These are phyloP conservation scores for Mycena vitilis DNA, from an alignment of 768 basidiomycete species.

Conservation along the genomic window DNA sequence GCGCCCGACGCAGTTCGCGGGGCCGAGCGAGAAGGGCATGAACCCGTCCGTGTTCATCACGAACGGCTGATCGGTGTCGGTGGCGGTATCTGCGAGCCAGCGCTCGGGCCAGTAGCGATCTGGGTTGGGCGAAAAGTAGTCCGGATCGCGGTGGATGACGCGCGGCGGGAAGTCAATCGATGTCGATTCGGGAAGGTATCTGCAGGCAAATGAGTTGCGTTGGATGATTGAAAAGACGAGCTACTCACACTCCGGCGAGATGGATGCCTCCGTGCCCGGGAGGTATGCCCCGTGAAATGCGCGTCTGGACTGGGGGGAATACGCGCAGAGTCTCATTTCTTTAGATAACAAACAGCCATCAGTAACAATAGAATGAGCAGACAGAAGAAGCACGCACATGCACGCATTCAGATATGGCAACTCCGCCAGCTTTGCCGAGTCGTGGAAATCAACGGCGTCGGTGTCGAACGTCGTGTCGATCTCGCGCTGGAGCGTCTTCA, in stretches of 20 bases:
- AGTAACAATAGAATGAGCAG: not conserved
- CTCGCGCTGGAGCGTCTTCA: slow-evolving; percentile 9
- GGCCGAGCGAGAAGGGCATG: slow-evolving; percentile 56
- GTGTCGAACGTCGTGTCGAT: not conserved
- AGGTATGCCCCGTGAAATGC: slow-evolving; percentile 9
- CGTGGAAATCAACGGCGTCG: not conserved
- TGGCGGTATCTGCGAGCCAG: slow-evolving; percentile 42
- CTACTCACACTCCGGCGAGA: slow-evolving; percentile 12
- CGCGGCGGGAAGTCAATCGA: not conserved
- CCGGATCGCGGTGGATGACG: slow-evolving; percentile 57
- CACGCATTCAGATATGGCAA: slow-evolving; percentile 5
- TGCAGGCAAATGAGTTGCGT: not conserved
- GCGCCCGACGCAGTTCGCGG: slow-evolving; percentile 55
- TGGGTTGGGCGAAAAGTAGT: slow-evolving; percentile 59
- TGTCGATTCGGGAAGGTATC: not conserved
- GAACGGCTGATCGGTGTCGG: not conserved
- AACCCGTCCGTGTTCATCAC: slow-evolving; percentile 35
- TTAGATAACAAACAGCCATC: not conserved
- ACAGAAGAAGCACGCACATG: not conserved
- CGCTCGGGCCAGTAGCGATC: slow-evolving; percentile 56
- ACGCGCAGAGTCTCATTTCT: slow-evolving; percentile 17
- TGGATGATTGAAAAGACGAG: not conserved
- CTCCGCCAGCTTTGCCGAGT: not conserved
- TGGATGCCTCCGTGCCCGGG: slow-evolving; percentile 5
- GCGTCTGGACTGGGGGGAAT: slow-evolving; percentile 17